phyloP scores from a whole-genome alignment of 1,139 yeast species.

The Candida sanyaensis region DNA sequence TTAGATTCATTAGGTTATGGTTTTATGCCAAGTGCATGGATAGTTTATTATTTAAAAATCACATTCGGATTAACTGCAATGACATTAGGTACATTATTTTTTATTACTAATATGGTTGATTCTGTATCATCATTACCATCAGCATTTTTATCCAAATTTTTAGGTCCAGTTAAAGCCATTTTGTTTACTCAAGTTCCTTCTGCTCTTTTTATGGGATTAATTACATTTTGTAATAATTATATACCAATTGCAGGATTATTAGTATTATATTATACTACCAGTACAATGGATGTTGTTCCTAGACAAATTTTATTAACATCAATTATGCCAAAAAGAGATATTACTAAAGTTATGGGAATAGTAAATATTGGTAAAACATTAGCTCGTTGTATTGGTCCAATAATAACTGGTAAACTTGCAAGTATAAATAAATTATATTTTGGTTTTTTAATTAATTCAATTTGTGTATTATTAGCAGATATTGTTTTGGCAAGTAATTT shows the following conservation, averaged over 20 bases:
- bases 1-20: conserved; percentile 88
- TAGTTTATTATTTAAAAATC: conserved; percentile 70
- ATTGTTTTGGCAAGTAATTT: conserved; percentile 42
- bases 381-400: conserved; percentile 81
- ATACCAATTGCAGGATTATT: conserved; percentile 51
- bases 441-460: conserved; percentile 69
- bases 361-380: conserved; percentile 85
- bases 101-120: conserved; percentile 39
- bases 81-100: conserved; percentile 55
- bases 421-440: conserved; percentile 47
- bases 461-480: conserved; percentile 50
- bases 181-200: conserved; percentile 80
- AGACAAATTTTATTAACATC: conserved; percentile 77
- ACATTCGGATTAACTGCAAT: conserved; percentile 43
- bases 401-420: conserved; percentile 76
- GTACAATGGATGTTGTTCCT: conserved; percentile 90
- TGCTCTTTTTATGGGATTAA: conserved; percentile 52
- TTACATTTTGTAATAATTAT: conserved; percentile 27
- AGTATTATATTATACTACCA: conserved; percentile 53
- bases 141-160: conserved; percentile 61
- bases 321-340: conserved; percentile 59
- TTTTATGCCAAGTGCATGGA: conserved; percentile 87
- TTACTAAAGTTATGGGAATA: conserved; percentile 79
- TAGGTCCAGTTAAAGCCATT: conserved; percentile 83
- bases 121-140: conserved; percentile 26